Evolutionary conservation across 495 filamentous ascomycete genomes (phyloP), one percentile per base, ranked within the genome.

Genomic region (Entonaema liquescens): DNA sequence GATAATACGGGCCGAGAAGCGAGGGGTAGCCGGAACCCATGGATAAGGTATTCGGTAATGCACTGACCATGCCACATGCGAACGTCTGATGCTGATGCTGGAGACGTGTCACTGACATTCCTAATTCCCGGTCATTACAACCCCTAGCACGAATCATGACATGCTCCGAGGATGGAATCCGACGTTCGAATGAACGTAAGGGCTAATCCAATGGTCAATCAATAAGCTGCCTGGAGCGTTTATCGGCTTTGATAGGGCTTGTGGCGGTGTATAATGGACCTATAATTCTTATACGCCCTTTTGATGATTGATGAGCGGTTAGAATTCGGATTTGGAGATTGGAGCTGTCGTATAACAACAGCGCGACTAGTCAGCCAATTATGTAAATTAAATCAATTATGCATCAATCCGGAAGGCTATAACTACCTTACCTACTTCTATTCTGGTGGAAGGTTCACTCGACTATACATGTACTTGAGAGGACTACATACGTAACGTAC

Each of bases 1-100:
- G 35, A 57, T 62, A 50, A 29, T 59, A 44, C 68, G 68, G 68
- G 62, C 68, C 68, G 68, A 71, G 56, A 19, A 59, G 17, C 25
- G 21, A 52, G 19, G 36, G 40, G 28, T 21, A 36, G 52, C 13
- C 68, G 68, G 52, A 42, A 33, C 15, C 15, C 49, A 42, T 44
- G 17, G 49, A 57, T 26, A 42, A 50, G 42, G 23, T 33, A 58
- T 59, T 62, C 59, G 52, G 62, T 26, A 62, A 62, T 71, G 62
- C 62, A 59, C 53, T 66, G 42, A 44, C 60, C 60, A 68, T 57
- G 57, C 55, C 60, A 33, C 31, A 62, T 67, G 54, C 40, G 42
- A 28, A 35, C n/a, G 29, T 50, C 54, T 72, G 56, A 62, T 59
- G 62, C 58, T 67, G 40, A 54, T 67, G 56, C 40, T 62, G 26